Conservation (phyloP, 306 rosid genomes). For the Benincasa hispida region DNA sequence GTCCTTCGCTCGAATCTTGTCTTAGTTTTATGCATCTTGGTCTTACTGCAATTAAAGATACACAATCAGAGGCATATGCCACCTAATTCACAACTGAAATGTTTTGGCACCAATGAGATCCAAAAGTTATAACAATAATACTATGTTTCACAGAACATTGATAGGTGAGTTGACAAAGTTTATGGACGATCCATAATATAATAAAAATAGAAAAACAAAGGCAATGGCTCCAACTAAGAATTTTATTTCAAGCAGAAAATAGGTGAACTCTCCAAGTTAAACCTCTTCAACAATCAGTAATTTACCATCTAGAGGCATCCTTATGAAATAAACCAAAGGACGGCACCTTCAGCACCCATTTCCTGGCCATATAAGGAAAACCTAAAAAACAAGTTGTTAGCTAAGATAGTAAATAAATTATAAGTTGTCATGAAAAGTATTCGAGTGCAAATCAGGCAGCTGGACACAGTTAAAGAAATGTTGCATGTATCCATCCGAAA, state of each 20-base stretch:
- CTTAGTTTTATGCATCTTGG: slow-evolving; percentile 41
- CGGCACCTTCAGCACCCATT: slow-evolving; percentile 43
- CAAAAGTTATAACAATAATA: neutral
- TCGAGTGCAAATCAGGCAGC: slow-evolving; percentile 11
- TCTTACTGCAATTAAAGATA: slow-evolving; percentile 40
- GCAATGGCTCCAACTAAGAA: slow-evolving; percentile 7
- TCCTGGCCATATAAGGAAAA: slow-evolving; percentile 30
- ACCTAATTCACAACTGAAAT: neutral
- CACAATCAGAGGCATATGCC: slow-evolving; percentile 18
- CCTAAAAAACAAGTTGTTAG: slow-evolving; percentile 35
- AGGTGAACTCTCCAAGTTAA: slow-evolving; percentile 12
- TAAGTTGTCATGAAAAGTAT: slow-evolving; percentile 10
- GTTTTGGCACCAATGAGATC: slow-evolving; percentile 4
- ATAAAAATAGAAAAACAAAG: neutral
- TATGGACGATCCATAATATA: neutral
- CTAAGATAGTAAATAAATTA: slow-evolving; percentile 13
- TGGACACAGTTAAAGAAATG: slow-evolving; percentile 9
- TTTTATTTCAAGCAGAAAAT: slow-evolving; percentile 16
- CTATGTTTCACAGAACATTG: neutral
- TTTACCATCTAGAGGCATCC: slow-evolving; percentile 59
- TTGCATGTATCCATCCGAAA: neutral
- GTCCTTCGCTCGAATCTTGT: slow-evolving; percentile 35
- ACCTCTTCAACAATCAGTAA: slow-evolving; percentile 27
- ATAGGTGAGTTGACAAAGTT: neutral
- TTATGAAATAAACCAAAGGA: slow-evolving; percentile 49